Evolutionary conservation across 179 eudicot genomes (phyloP).

Genomic region (Pouteria campechiana): DNA sequence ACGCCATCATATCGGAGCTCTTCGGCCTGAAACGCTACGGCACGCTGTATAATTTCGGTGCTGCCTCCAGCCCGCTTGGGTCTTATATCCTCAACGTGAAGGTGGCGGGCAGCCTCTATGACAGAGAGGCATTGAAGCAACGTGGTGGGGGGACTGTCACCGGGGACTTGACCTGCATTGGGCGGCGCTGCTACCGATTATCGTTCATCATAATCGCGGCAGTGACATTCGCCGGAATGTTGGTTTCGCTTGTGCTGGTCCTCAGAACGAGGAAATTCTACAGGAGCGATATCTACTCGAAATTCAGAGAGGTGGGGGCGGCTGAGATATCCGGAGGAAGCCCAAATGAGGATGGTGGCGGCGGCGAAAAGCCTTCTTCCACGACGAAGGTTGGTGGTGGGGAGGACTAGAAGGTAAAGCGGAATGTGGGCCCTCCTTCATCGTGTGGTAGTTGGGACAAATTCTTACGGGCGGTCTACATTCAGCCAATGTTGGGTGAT

Average conservation of each 20-base stretch:
- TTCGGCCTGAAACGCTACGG: conserved; percentile 19
- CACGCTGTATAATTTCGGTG: conserved; percentile 20
- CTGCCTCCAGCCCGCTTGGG: conserved; percentile 27
- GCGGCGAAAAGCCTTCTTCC: no score
- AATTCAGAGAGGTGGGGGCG: conserved; percentile 29
- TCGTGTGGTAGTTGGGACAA: no score
- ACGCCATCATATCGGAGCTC: conserved; percentile 18
- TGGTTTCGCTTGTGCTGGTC: conserved; percentile 41
- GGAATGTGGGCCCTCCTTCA: no score
- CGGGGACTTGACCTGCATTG: conserved; percentile 62
- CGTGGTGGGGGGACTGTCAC: no score
- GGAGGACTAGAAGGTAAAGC: no score
- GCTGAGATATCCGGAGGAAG: no score
- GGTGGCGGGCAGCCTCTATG: conserved; percentile 25
- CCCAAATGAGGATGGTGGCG: no score
- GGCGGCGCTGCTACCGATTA: conserved; percentile 34
- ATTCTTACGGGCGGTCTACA: no score
- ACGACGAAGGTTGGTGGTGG: no score
- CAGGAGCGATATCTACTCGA: conserved; percentile 57
- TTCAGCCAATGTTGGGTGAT: no score
- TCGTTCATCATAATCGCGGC: conserved; percentile 42
- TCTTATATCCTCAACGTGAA: conserved; percentile 20
- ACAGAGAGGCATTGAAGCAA: conserved; percentile 18
- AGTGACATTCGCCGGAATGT: conserved; percentile 42
- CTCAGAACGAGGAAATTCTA: conserved; percentile 50